Conservation (phyloP, 2,329 filamentous ascomycete species). For the Nothophoma quercina region DNA sequence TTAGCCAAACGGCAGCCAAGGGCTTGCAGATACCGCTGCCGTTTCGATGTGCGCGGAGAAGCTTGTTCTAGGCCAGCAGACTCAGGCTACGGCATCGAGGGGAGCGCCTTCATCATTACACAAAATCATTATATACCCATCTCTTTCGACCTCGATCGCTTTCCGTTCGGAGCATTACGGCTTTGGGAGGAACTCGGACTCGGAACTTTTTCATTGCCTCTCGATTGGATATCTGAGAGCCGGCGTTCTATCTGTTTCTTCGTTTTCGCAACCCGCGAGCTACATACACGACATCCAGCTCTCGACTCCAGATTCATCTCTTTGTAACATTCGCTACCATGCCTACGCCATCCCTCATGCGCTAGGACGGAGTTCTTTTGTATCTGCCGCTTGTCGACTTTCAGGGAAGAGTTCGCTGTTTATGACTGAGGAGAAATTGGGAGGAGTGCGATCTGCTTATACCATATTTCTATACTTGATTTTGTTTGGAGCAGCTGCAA, state of each 20-base stretch:
- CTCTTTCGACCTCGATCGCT: constrained; percentile 26
- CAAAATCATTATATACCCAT: constrained; percentile 41
- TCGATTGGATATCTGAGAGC: constrained; percentile 12
- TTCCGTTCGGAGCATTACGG: constrained; percentile 29
- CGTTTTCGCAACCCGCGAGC: background rate
- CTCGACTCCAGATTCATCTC: background rate
- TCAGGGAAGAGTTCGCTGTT: background rate
- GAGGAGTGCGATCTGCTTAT: constrained; percentile 3
- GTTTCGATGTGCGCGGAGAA: background rate
- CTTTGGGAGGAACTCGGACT: constrained; percentile 1
- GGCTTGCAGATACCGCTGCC: constrained; percentile 5
- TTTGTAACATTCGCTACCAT: constrained; percentile 11
- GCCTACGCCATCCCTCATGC: background rate
- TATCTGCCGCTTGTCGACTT: background rate
- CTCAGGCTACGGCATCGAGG: background rate
- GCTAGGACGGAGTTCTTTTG: constrained; percentile 7
- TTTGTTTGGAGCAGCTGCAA: background rate
- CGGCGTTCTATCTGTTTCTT: constrained; percentile 4
- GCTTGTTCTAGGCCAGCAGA: background rate
- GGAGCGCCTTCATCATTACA: background rate
- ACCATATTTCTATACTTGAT: constrained; percentile 8
- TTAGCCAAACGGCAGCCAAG: background rate
- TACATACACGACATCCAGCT: constrained; percentile 3
- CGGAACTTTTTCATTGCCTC: constrained; percentile 5
- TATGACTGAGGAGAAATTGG: background rate